Evolutionary conservation across 257 asterid genomes (phyloP), one percentile per base, ranked within the genome.

Genomic region (Henckelia pumila): DNA sequence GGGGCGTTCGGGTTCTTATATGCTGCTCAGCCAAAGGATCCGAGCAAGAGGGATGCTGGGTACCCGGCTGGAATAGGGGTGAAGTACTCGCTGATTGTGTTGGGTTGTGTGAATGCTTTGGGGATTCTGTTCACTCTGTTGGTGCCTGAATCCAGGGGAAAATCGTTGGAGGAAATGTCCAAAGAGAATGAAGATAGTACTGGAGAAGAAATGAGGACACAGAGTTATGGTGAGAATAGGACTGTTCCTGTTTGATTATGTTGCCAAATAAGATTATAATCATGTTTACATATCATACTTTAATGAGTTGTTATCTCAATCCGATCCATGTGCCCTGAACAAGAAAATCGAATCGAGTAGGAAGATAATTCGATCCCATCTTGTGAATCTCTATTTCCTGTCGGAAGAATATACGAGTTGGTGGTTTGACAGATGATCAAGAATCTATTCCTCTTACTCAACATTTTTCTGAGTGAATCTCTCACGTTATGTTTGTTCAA

Each of bases 1-100:
- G 90, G 90, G 0, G 87, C 85, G 0, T 84, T 75, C 7, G 90
- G 90, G 62, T 84, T 84, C 17, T 26, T 84, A 21, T 81, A 81
- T 25, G 89, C 87, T 0, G 82, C 89, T 9, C 87, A 84, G 75
- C 28, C 75, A 0, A 79, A 73, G 23, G 82, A 84, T 44, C 74
- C 75, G 37, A 33, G 8, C 11, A 77, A 75, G 77, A 76, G 73
- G 16, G 87, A 84, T 17, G 70, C 79, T 0, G 89, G 89, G 0
- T 84, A 78, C 17, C 86, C 83, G 0, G 67, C 86, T 4, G 89
- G 89, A 1, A 76, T 84, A 0, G 89, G 86, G 8, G 59, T 81
- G 1, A 81, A 23, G 52, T 77, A 81, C 66, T 58, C 86, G 7
- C 72, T 79, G 17, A 70, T 84, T 19, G 75, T 84, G 8, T 80